Percentiles rank a stretch among this genome's conserved stretches.
phyloP scores from a whole-genome alignment of 306 rosid genomes.

The Fragaria nilgerrensis region DNA sequence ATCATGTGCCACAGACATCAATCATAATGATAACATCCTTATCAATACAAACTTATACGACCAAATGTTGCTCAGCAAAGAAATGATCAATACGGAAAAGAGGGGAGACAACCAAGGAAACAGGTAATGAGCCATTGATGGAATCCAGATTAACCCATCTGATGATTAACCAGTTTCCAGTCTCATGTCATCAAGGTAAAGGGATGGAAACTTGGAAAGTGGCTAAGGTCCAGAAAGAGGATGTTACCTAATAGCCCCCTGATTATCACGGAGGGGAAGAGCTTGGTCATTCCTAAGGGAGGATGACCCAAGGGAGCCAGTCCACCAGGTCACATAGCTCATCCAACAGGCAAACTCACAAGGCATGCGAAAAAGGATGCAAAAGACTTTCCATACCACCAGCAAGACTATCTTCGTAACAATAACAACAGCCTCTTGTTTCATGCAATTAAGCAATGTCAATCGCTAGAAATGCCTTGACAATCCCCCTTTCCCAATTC shows the following conservation, averaged over 20 bases:
- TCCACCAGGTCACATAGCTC: background rate
- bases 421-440: background rate
- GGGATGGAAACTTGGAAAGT: background rate
- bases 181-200: background rate
- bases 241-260: background rate
- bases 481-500: background rate
- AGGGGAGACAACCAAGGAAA: background rate
- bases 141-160: background rate
- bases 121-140: background rate
- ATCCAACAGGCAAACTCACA: background rate
- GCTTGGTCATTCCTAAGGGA: background rate
- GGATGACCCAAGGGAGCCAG: background rate
- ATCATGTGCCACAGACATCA: slow-evolving; percentile 3
- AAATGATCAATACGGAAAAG: background rate
- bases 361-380: background rate
- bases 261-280: background rate
- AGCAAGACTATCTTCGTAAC: background rate
- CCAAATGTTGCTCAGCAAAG: background rate
- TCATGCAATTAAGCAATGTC: background rate
- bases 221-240: background rate
- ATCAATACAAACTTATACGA: background rate
- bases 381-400: background rate
- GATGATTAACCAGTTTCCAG: background rate
- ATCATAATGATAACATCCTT: background rate
- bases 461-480: background rate